Evolutionary conservation across 139 green algal genomes (phyloP).

Genomic region (Chlamydomonas sp.): DNA sequence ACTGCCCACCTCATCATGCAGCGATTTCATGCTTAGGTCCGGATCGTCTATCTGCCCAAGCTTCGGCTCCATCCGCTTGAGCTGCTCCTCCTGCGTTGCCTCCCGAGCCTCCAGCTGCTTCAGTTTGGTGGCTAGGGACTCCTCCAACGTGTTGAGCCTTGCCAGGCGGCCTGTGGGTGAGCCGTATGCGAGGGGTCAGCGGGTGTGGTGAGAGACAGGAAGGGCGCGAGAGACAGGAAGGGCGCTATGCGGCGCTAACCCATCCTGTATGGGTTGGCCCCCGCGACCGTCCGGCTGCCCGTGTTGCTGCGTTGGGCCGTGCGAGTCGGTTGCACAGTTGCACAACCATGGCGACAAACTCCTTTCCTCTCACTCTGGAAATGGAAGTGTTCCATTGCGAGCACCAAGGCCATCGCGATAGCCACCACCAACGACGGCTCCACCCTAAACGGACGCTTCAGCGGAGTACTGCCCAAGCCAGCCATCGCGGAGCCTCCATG

Average conservation of each 20-base stretch:
- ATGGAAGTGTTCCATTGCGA: constrained; percentile 20
- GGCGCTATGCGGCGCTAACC: too few relatives aligned
- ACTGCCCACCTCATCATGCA: constrained; percentile 12
- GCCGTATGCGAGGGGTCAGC: background rate
- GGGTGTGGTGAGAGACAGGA: too few relatives aligned
- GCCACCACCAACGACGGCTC: background rate
- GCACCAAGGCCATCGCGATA: background rate
- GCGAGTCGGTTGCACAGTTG: too few relatives aligned
- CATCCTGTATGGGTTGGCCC: too few relatives aligned
- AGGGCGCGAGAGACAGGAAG: too few relatives aligned
- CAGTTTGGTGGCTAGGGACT: constrained; percentile 1
- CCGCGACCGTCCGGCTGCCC: too few relatives aligned
- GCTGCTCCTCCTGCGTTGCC: too few relatives aligned
- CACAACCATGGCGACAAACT: too few relatives aligned
- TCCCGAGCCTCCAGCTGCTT: background rate
- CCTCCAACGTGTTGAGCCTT: background rate
- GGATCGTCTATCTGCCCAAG: background rate
- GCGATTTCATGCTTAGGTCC: background rate
- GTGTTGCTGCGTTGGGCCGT: too few relatives aligned
- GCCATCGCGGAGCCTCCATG: too few relatives aligned
- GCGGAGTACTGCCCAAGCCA: background rate
- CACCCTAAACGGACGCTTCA: background rate
- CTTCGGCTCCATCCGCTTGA: too few relatives aligned
- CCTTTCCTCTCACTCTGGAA: background rate
- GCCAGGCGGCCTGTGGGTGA: background rate